These are phyloP conservation scores for Alternaria sp. DNA, from an alignment of 2,329 filamentous ascomycete species.

Conservation along the genomic window DNA sequence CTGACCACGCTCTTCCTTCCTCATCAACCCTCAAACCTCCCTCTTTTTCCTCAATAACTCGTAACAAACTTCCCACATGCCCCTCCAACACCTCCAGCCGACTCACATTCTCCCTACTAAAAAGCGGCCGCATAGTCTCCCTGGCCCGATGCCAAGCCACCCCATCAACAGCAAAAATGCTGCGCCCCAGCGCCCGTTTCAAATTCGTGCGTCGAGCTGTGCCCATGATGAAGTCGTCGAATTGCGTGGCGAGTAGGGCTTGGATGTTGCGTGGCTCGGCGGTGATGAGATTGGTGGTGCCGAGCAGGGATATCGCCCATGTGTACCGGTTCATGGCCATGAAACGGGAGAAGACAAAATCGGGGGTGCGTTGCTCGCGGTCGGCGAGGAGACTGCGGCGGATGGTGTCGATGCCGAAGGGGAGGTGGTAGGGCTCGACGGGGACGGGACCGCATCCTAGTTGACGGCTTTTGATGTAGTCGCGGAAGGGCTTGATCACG, in stretches of 20 bases:
- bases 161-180: constrained; percentile 12
- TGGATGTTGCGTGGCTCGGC: constrained; percentile 8
- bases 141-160: constrained; percentile 5
- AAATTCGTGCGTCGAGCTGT: constrained; percentile 3
- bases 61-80: neutral
- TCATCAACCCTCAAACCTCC: neutral
- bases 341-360: constrained; percentile 1
- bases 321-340: constrained; percentile 1
- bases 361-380: constrained; percentile 5
- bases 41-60: neutral
- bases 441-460: constrained; percentile 3
- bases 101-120: constrained; percentile 4
- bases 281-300: constrained; percentile 3
- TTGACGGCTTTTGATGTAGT: neutral
- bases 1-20: neutral
- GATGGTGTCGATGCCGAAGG: constrained; percentile 3
- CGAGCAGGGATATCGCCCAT: constrained; percentile 1
- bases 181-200: constrained; percentile 5
- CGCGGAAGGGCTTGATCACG: neutral
- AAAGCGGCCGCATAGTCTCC: constrained; percentile 9
- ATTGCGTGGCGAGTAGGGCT: constrained; percentile 8
- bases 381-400: neutral
- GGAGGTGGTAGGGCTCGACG: neutral
- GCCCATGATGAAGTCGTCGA: constrained; percentile 9
- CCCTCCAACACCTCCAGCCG: constrained; percentile 3